These are phyloP conservation scores for Bryopsis sp. DNA, from an alignment of 139 green algal genomes.

Conservation along the genomic window DNA sequence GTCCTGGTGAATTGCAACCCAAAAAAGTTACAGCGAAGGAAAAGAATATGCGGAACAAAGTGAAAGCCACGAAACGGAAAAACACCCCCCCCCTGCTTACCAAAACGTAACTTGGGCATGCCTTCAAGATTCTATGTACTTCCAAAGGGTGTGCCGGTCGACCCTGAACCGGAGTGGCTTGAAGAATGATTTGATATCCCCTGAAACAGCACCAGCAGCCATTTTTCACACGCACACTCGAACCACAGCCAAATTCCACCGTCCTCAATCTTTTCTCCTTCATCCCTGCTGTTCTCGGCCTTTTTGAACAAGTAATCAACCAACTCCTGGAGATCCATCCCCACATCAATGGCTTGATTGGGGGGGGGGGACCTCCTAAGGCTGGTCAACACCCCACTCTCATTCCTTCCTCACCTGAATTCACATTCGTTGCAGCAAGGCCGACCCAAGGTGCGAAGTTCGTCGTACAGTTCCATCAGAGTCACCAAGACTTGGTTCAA, in stretches of 20 bases:
- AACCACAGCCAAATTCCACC: no score
- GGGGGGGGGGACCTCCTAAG: no score
- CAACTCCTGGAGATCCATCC: neutral
- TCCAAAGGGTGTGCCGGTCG: neutral
- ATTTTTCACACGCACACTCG: no score
- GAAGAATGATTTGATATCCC: neutral
- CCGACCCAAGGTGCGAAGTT: neutral
- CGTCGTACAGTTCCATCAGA: constrained; percentile 1
- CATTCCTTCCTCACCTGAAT: no score
- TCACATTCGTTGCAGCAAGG: constrained; percentile 1
- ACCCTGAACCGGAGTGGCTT: neutral
- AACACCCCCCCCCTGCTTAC: no score
- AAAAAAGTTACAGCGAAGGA: neutral
- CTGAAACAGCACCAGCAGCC: no score
- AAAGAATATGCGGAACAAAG: neutral
- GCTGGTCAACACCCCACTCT: no score
- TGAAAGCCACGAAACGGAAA: no score
- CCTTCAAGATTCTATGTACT: neutral
- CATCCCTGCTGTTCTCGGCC: no score
- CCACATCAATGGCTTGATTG: neutral
- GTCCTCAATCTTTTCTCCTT: no score
- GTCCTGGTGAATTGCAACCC: neutral
- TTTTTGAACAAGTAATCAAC: no score
- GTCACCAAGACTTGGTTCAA: neutral
- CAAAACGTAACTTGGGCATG: neutral